Percentiles rank a stretch among this genome's conserved stretches.
phyloP scores from a whole-genome alignment of 83 land plant species.

The Picea engelmannii region DNA sequence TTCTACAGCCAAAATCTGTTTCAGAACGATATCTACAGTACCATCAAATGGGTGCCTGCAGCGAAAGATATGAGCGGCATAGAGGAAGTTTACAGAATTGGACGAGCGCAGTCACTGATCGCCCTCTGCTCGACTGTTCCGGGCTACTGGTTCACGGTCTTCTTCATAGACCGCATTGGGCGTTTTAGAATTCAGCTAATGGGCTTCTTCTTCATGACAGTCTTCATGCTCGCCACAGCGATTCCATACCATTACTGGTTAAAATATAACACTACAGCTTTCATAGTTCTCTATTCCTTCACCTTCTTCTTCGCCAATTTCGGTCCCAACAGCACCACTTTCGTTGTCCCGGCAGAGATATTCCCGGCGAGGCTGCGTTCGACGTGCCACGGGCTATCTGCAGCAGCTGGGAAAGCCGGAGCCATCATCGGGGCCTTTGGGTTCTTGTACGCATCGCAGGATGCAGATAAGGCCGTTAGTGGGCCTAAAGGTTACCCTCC shows the following conservation, averaged over 20 bases:
- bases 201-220: constrained; percentile 65
- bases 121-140: constrained; percentile 38
- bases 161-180: constrained; percentile 37
- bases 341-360: constrained; percentile 23
- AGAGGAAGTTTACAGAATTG: constrained; percentile 20
- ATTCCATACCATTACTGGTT: constrained; percentile 46
- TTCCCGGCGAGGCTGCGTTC: constrained; percentile 12
- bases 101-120: constrained; percentile 20
- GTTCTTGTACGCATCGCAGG: neutral
- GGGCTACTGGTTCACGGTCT: constrained; percentile 42
- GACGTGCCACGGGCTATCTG: constrained; percentile 7
- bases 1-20: constrained; percentile 24
- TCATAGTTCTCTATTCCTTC: constrained; percentile 26
- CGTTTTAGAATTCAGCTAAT: constrained; percentile 31
- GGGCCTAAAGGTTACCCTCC: neutral
- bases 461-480: too few relatives aligned
- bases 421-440: neutral
- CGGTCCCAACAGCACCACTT: constrained; percentile 49
- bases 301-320: constrained; percentile 63
- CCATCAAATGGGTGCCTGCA: constrained; percentile 16
- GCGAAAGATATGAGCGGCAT: constrained; percentile 18
- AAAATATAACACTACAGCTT: neutral
- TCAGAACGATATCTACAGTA: constrained; percentile 31
- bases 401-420: neutral
- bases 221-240: constrained; percentile 48